phyloP scores from a whole-genome alignment of 1,284 basidiomycete species.

The Schizopora paradoxa region DNA sequence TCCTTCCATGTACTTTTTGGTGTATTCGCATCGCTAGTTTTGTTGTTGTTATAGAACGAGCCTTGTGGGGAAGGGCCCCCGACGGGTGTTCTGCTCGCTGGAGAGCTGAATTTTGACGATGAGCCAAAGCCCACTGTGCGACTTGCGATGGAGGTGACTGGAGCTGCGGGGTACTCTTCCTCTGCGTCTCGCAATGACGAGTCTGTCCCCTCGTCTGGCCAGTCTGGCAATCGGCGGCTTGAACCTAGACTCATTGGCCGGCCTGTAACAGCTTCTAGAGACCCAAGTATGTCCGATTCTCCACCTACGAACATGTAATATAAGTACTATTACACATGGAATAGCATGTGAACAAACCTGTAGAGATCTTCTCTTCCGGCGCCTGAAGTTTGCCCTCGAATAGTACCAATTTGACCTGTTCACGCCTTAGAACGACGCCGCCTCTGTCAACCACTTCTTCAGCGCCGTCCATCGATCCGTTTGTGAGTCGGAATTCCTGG shows the following conservation, averaged over 20 bases:
- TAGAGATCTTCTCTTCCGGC: constrained; percentile 32
- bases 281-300: constrained; percentile 46
- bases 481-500: constrained; percentile 28
- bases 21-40: constrained; percentile 22
- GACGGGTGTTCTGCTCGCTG: constrained; percentile 52
- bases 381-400: constrained; percentile 65
- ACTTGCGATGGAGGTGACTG: constrained; percentile 19
- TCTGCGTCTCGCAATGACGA: constrained; percentile 48
- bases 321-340: constrained; percentile 23
- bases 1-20: constrained; percentile 51
- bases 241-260: constrained; percentile 37
- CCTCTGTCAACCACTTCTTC: constrained; percentile 41
- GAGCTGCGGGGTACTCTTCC: constrained; percentile 42
- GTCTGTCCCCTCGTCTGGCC: constrained; percentile 58
- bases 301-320: too few species aligned
- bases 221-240: constrained; percentile 44
- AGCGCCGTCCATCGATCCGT: constrained; percentile 23
- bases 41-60: constrained; percentile 32
- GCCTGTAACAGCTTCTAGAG: constrained; percentile 51
- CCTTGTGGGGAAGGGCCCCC: constrained; percentile 38
- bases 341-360: constrained; percentile 19
- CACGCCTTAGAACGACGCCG: constrained; percentile 74
- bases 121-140: constrained; percentile 34
- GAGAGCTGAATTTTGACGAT: constrained; percentile 20
- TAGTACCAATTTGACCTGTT: constrained; percentile 75